Conservation (phyloP, 768 basidiomycete species). For the Kwoniella sp. region DNA sequence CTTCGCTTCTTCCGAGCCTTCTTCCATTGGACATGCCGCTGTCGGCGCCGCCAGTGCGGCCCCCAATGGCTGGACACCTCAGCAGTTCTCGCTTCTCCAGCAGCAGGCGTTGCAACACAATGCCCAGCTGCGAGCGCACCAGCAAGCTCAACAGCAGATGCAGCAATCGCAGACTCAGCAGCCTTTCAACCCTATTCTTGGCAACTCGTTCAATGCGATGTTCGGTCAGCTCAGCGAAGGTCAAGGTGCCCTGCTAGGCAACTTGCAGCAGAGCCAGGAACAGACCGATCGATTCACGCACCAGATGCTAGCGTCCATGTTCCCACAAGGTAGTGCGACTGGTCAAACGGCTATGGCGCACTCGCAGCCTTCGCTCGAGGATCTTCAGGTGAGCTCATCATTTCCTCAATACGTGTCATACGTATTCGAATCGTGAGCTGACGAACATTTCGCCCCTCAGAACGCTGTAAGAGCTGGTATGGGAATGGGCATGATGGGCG, state of each 20-base stretch:
- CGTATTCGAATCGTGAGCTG: not conserved
- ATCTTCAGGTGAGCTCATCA: conserved; percentile 26
- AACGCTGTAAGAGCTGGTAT: conserved; percentile 42
- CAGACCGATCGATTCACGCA: conserved; percentile 33
- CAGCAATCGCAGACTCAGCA: conserved; percentile 21
- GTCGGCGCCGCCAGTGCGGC: not conserved
- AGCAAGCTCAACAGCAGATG: conserved; percentile 18
- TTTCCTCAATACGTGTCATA: not conserved
- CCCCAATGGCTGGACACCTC: conserved; percentile 21
- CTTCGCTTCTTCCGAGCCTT: conserved; percentile 4
- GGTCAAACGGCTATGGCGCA: not conserved
- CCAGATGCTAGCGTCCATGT: conserved; percentile 31
- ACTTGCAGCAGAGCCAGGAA: conserved; percentile 3
- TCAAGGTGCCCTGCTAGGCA: conserved; percentile 2
- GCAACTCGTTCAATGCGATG: conserved; percentile 23
- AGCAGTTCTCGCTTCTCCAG: conserved; percentile 32
- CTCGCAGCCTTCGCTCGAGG: conserved; percentile 25
- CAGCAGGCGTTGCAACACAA: conserved; percentile 26
- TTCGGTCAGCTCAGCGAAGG: not conserved
- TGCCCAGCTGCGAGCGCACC: conserved; percentile 18
- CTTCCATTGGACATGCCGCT: not conserved
- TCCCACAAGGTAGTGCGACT: conserved; percentile 25
- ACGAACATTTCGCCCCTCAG: no score
- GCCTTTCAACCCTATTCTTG: conserved; percentile 13
- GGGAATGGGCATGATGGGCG: conserved; percentile 30